A percentile compares a stretch with the other conserved stretches of the same genome.
These are phyloP conservation scores for Penicillium sp. DNA, from an alignment of 2,329 filamentous ascomycete genomes.

Conservation along the genomic window DNA sequence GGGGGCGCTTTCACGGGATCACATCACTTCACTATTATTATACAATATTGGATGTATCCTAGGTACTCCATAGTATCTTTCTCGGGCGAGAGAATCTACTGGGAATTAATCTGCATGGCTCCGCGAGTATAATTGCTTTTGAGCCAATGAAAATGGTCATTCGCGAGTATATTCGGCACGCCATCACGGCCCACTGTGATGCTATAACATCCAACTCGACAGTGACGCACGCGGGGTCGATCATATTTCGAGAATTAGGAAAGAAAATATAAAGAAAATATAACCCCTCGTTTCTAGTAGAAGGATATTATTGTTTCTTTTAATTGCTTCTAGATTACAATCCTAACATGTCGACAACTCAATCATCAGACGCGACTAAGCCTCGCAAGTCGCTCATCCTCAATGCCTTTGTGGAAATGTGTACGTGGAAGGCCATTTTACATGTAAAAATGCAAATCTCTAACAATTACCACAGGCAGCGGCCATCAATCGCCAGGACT, in stretches of 20 bases:
- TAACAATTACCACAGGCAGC: constrained; percentile 34
- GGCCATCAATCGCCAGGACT: constrained; percentile 57
- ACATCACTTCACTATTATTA: neutral
- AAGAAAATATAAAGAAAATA: neutral
- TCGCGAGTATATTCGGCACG: constrained; percentile 19
- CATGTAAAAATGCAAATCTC: neutral
- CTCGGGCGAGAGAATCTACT: neutral
- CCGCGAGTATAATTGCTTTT: neutral
- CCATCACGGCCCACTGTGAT: constrained; percentile 39
- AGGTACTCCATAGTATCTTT: neutral
- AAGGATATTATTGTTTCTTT: neutral
- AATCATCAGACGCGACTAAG: constrained; percentile 20
- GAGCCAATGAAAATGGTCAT: constrained; percentile 6
- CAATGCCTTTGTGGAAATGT: constrained; percentile 53
- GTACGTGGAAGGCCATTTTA: constrained; percentile 25
- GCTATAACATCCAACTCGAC: constrained; percentile 18
- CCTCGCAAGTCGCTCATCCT: constrained; percentile 49
- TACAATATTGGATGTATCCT: neutral
- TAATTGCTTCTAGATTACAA: neutral
- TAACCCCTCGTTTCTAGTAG: neutral
- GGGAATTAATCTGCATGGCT: neutral
- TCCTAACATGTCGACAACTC: neutral
- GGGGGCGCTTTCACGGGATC: neutral
- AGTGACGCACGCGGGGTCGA: constrained; percentile 13
- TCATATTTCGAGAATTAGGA: neutral